A percentile compares a stretch with the other conserved stretches of the same genome.
phyloP scores from a whole-genome alignment of 768 basidiomycete species.

The Rhizopogon sp. region DNA sequence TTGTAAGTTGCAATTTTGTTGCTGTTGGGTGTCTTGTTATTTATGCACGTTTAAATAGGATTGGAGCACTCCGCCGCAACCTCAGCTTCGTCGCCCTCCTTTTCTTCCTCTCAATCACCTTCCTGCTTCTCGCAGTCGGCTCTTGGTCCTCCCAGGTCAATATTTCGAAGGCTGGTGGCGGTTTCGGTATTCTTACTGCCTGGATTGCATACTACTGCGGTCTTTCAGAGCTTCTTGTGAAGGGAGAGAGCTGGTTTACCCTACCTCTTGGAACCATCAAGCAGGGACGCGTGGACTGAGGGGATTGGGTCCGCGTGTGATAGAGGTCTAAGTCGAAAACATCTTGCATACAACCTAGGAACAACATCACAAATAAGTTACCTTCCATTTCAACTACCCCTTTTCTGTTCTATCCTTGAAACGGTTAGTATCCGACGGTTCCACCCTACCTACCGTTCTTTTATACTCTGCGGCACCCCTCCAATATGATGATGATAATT shows the following conservation, averaged over 20 bases:
- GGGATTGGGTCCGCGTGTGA: background rate
- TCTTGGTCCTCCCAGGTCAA: conserved; percentile 23
- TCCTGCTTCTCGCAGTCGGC: conserved; percentile 39
- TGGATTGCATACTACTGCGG: conserved; percentile 43
- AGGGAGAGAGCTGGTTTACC: conserved; percentile 32
- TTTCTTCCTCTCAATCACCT: conserved; percentile 50
- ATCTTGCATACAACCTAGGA: background rate
- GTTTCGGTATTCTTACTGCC: conserved; percentile 41
- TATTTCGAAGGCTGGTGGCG: conserved; percentile 37
- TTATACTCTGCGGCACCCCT: background rate
- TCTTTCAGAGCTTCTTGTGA: conserved; percentile 35
- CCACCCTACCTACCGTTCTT: background rate
- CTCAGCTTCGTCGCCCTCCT: conserved; percentile 46
- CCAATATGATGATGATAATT: background rate
- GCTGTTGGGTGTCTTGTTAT: background rate
- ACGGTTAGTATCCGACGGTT: background rate
- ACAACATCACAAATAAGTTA: conserved; percentile 1
- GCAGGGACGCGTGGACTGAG: conserved; percentile 3
- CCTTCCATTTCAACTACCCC: background rate
- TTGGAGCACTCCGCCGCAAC: conserved; percentile 48
- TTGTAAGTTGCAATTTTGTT: conserved; percentile 38
- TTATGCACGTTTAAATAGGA: conserved; percentile 19
- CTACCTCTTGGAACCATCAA: conserved; percentile 33
- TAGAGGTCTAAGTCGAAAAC: background rate
- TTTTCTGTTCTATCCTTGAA: background rate